Evolutionary conservation across 1,284 basidiomycete species (phyloP), one percentile per base, ranked within the genome.

Genomic region (Pisolithus thermaeus): DNA sequence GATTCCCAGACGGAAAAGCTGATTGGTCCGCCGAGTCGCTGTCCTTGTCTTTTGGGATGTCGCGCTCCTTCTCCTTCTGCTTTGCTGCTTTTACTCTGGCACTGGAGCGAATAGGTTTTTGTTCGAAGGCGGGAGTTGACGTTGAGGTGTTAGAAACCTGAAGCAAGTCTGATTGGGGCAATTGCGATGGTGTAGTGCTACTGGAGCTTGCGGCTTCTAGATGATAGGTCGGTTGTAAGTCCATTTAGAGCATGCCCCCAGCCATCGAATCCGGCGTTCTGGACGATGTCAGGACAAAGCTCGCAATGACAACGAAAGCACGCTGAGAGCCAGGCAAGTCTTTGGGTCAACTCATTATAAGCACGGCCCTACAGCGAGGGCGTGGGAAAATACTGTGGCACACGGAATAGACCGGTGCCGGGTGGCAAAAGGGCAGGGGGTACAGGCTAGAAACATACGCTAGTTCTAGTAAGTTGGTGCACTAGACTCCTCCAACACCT

Each of bases 201-300:
- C 75, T 81, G 70, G 79, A 76, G 76, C 71, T 80, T 69, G 78
- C 80, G 78, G 79, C 81, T 79, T 81, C 80, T 77, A 75, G 76
- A 66, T 76, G 73, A 75, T 85, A 73, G 67, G 72, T 74, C 74
- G 76, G 75, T 83, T 75, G 73, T 81, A 84, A 80, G 83, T 88
- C 85, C 85, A 88, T 88, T 87, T 87, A 87, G 83, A 80, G 73
- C 74, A 78, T 83, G 76, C 82, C 72, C 79, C 79, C 79, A 81
- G 86, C 85, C 85, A 88, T 88, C 80, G 84, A 86, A 83, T 76
- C 74, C 66, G 66, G 68, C 48, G 50, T 46, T 55, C 52, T 38
- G 51, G 51, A 40, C 50, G 22, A 56, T 53, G 56, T 64, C 52
- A 47, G 63, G 30, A 55, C 11, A 49, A 66, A 60, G 55, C 56